Base-by-base conservation (phyloP, 2,329 filamentous ascomycete genomes). In the Rhinocladiella similis region DNA sequence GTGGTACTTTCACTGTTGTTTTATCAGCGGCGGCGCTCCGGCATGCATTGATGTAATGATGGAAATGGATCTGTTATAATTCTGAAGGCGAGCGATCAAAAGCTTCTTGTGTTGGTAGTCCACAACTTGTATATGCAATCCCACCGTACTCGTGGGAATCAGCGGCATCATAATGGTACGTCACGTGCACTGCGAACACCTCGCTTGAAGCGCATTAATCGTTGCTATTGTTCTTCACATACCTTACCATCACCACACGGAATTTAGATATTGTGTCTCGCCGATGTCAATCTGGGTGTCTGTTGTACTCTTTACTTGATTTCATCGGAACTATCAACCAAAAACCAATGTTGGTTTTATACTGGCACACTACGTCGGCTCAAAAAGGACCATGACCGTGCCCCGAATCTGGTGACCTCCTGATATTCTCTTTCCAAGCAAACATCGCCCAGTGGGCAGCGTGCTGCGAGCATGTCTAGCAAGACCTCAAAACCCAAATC, bases 171-270 rank as follows among this genome's bases (percentile, higher is more conserved):
- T 41, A 41, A 41, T 41, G 14, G 3, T 9, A 9, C 38, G 38
- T 41, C 38, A 41, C 38, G 38, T 41, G 38, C 38, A 41, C 14
- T 5, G 5, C n/a, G 38, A n/a, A 41, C 12, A 41, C 3, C 18
- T 41, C 38, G 38, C 38, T 18, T 41, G 18, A 41, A 7, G 38
- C 14, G 12, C 3, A 6, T 36, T 10, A 55, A 7, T 33, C 29
- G 29, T 50, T 60, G 2, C n/a, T 55, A 60, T 60, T 60, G 54
- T 60, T 55, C 54, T 53, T 50, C 51, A 50, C 58, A 57, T 60
- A 54, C 58, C 58, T 47, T 19, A n/a, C 39, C 29, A 42, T 14
- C 29, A 12, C 29, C 29, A 33, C 29, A 33, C 29, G 10, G 27
- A 27, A 6, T 46, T 46, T 9, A 33, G 10, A 33, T 4, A 33